Base-by-base conservation (phyloP, 2,329 filamentous ascomycete species). In the Talaromyces sp. region DNA sequence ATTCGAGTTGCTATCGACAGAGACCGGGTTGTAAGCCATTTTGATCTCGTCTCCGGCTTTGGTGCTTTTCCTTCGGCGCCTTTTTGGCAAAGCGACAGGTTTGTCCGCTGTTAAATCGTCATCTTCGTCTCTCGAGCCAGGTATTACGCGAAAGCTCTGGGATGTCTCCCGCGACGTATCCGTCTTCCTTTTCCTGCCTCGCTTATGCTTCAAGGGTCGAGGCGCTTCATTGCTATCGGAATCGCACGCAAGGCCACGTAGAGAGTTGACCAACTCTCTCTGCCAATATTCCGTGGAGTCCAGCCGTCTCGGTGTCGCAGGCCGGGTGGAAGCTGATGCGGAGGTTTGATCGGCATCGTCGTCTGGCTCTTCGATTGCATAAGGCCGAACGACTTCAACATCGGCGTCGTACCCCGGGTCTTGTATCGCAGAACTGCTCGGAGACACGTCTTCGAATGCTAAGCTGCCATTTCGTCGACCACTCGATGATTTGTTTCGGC, bases 291-390 rank as follows among this genome's bases (percentile, higher is more conserved):
- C 70, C 27, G 70, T 64, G 19, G 48, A 56, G 32, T 70, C 66
- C 27, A 65, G 63, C 1, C 66, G 60, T 50, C 63, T 65, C n/a
- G 61, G 65, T 60, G 63, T 62, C n/a, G 61, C 59, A 32, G 61
- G 35, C 52, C 29, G 46, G 27, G 60, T 31, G 21, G 61, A 48
- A 9, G 38, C 59, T 52, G 48, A 62, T 31, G 62, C 58, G 2
- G 61, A 53, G 11, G 54, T 57, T 35, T 61, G 59, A 12, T 63
- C 61, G 8, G 66, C 43, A 2, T 72, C 68, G 35, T 73, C 70
- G 17, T 70, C 69, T 8, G 72, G 69, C 54, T 75, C 73, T 60
- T 74, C 73, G n/a, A 75, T 68, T 27, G 65, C 71, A 63, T 78
- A 78, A 17, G 77, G 77, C 21, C 65, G 68, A 21, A 78, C 64